Evolutionary conservation across 2,329 filamentous ascomycete species (phyloP), one percentile per base, ranked within the genome.

Genomic region (Lachnum nothofagi): DNA sequence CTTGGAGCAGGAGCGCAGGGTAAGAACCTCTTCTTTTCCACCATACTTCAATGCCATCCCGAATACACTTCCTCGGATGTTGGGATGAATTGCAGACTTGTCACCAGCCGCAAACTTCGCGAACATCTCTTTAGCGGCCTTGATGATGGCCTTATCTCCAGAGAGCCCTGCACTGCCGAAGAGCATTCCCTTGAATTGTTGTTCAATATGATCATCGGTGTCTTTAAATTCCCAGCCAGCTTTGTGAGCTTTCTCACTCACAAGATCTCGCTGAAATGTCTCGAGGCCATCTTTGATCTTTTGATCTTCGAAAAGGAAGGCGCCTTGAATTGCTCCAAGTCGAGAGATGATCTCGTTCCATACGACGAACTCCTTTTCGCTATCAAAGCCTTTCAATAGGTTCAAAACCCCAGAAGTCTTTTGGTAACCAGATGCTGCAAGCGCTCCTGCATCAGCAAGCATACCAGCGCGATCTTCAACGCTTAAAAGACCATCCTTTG

Each of bases 391-490:
- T 67, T 94, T 87, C 46, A 97, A 76, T 12, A 97, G 77, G 46
- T 86, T 90, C 37, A 97, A 72, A 44, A 95, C 78, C 10, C 89
- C 90, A 14, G 91, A 95, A 0, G 91, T 95, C 75, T 88, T 94
- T 68, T 95, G 88, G 68, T 95, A 95, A 25, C 91, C 91, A 41
- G 91, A 93, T 29, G 87, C 80, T 45, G 91, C 88, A 59, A 97
- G 77, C 24, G 91, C 89, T 60, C 89, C 90, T 3, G 91, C 90
- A 68, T 97, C 91, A 25, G 88, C 86, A 66, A 95, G 88, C 86
- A 97, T 94, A 63, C 91, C 91, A 41, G 91, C 88, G 51, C 91
- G 83, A 66, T 97, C 91, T 70, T 96, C 89, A 5, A 95, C 89
- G 9, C 82, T 85, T 47, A 97, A 73, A 8, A 91, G 76, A 4